A percentile compares a stretch with the other conserved stretches of the same genome.
These are phyloP conservation scores for Cadophora malorum DNA, from an alignment of 2,329 filamentous ascomycete species.

Conservation along the genomic window DNA sequence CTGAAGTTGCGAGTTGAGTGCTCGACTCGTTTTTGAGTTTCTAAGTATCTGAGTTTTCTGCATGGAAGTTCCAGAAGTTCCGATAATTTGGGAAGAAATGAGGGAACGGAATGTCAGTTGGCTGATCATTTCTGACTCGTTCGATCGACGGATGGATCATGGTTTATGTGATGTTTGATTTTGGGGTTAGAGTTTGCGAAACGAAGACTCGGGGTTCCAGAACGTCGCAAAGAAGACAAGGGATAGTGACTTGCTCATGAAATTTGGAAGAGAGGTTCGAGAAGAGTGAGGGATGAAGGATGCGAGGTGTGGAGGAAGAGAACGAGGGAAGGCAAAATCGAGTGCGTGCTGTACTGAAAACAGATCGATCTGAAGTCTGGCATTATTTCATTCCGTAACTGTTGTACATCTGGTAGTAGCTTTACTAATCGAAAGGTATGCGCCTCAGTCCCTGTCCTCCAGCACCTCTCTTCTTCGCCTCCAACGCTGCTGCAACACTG, in stretches of 20 bases:
- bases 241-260: neutral
- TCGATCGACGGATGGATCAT: slow-evolving; percentile 3
- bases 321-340: neutral
- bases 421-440: slow-evolving; percentile 78
- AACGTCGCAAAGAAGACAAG: neutral
- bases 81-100: neutral
- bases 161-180: neutral
- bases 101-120: neutral
- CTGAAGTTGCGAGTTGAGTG: neutral
- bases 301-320: neutral
- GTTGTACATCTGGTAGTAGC: neutral
- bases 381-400: neutral
- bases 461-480: slow-evolving; percentile 78
- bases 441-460: slow-evolving; percentile 67
- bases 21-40: neutral
- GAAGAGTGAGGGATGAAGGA: neutral
- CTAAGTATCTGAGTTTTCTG: neutral
- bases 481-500: slow-evolving; percentile 87
- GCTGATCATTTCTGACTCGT: neutral
- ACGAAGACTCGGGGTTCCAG: neutral
- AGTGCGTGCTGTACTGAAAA: neutral
- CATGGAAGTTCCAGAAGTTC: neutral
- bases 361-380: too few species aligned
- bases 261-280: neutral
- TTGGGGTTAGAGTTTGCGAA: neutral